These are phyloP conservation scores for Talaromyces marneffei DNA, from an alignment of 2,329 filamentous ascomycete species.

Conservation along the genomic window DNA sequence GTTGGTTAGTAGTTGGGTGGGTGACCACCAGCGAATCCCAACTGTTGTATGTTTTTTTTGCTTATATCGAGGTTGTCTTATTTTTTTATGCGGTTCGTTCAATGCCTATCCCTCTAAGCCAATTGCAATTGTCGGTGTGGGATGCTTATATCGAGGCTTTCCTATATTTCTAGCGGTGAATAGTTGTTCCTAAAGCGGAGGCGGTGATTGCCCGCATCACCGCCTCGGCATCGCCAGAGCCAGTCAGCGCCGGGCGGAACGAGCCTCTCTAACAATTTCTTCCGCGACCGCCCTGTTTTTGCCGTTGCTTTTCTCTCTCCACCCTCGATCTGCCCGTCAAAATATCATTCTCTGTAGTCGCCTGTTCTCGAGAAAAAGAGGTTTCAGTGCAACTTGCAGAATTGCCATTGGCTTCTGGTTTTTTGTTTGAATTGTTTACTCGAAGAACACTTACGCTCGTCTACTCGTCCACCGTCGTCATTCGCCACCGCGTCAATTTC, in stretches of 20 bases:
- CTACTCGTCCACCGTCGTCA: conserved; percentile 16
- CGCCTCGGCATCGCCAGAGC: conserved; percentile 15
- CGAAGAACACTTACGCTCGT: not conserved
- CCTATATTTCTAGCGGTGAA: not conserved
- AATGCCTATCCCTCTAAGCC: too few relatives aligned
- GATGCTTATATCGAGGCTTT: not conserved
- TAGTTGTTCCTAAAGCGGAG: conserved; percentile 13
- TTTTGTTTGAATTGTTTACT: conserved; percentile 1
- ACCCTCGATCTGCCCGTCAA: conserved; percentile 19
- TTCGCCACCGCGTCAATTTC: conserved; percentile 11
- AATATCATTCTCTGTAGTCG: conserved; percentile 4
- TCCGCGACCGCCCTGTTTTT: conserved; percentile 36
- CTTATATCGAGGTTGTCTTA: too few relatives aligned
- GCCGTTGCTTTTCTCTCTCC: conserved; percentile 26
- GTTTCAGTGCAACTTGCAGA: not conserved
- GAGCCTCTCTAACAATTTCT: not conserved
- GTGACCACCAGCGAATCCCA: conserved; percentile 1
- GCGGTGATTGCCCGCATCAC: conserved; percentile 13
- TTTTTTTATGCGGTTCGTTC: too few relatives aligned
- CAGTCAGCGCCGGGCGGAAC: conserved; percentile 15
- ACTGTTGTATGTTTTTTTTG: not conserved
- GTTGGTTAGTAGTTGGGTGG: conserved; percentile 1
- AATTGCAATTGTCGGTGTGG: too few relatives aligned
- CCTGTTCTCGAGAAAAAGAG: not conserved
- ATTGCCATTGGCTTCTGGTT: not conserved